phyloP scores from a whole-genome alignment of 345 rosid genomes.

The Laguncularia racemosa region DNA sequence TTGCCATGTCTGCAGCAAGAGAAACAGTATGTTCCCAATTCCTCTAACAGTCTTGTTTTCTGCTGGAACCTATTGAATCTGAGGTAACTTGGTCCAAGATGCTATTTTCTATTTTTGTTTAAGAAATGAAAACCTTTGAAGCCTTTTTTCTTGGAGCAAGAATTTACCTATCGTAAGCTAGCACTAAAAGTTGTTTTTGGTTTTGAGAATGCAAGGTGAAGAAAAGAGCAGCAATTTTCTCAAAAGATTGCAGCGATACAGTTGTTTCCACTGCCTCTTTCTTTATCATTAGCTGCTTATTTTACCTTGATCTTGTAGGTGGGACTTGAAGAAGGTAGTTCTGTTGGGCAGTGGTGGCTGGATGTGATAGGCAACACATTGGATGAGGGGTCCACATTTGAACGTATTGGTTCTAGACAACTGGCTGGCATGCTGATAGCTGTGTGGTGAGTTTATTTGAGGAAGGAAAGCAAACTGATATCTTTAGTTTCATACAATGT shows the following conservation, averaged over 20 bases:
- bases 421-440: constrained; percentile 88
- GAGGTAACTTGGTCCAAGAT: too few relatives aligned
- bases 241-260: too few relatives aligned
- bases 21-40: constrained; percentile 51
- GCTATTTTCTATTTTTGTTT: too few relatives aligned
- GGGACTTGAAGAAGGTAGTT: constrained; percentile 86
- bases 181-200: too few relatives aligned
- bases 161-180: too few relatives aligned
- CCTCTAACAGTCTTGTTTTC: constrained; percentile 6
- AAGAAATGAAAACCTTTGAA: too few relatives aligned
- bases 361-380: constrained; percentile 80
- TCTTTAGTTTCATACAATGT: too few relatives aligned
- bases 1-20: constrained; percentile 98
- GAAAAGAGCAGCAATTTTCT: too few relatives aligned
- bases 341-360: constrained; percentile 92
- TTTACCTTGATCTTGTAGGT: constrained; percentile 40
- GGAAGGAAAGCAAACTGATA: background rate
- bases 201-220: too few relatives aligned
- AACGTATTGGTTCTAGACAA: constrained; percentile 93
- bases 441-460: constrained; percentile 54
- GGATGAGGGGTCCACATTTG: constrained; percentile 71
- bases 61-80: constrained; percentile 1
- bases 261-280: background rate
- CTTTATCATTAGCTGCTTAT: background rate
- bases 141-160: too few relatives aligned